Base-by-base conservation (phyloP, 371 early-diverging fungal genomes). In the Mortierella sp. region DNA sequence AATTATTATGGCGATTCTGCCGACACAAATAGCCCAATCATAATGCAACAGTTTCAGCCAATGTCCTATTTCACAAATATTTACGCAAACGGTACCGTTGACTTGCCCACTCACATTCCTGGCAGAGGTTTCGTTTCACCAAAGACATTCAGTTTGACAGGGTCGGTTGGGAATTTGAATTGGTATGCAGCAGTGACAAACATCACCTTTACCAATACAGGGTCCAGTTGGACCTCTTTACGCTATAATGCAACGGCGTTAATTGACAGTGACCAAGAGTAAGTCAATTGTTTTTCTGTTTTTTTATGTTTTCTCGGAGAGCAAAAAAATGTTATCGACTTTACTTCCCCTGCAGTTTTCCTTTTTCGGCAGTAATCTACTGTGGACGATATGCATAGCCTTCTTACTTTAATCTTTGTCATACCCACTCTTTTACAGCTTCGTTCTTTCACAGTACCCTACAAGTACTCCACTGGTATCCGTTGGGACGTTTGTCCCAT, bases 41-140 rank as follows among this genome's bases (percentile, higher is more conserved):
- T 76, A 33, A 55, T 82, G 9, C 48, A 59, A 21, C 83, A 82
- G 62, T 73, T 73, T 10, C 70, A 70, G 0, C 10, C 55, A 28
- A 47, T 33, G 15, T 61, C 76, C 7, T 70, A 53, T 57, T 45
- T 58, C 24, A 70, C 58, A 60, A 66, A 67, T 65, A 10, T 82
- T n/a, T 76, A 57, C 22, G 65, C 70, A n/a, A 76, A 76, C 55
- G 65, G 76, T 36, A 73, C 70, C 22, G 53, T 69, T 16, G 55
- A 57, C 15, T 28, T 28, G 28, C 28, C 28, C 28, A 28, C 28
- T 1, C 28, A 43, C 43, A 15, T 43, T 15, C 43, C 43, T 43
- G 43, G 43, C 64, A 13, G 15, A 19, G 58, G 50, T 81, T 69
- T 57, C 36, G 15, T 55, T n/a, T 69, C 76, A 0, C 65, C 64